Percentiles rank a stretch among this genome's conserved stretches.
Evolutionary conservation across 352 stramenopile genomes (phyloP).

Genomic region (Globisporangium rhizosaccharum): DNA sequence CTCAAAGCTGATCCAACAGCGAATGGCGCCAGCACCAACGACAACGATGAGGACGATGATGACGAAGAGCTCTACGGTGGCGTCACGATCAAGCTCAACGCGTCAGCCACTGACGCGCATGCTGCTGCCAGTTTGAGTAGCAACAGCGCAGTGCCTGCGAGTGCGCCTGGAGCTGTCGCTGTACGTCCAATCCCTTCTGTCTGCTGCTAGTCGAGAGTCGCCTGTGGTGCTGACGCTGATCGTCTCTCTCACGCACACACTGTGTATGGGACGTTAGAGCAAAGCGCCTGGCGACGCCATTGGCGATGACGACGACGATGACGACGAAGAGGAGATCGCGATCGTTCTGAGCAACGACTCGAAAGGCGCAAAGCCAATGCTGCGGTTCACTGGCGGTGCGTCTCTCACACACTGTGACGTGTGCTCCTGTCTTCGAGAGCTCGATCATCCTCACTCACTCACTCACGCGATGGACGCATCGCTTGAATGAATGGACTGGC

Average conservation of each 20-base stretch:
- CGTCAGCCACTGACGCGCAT: slow-evolving; percentile 11
- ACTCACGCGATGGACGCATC: background rate
- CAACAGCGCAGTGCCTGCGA: background rate
- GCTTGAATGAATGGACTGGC: background rate
- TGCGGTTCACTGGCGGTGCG: slow-evolving; percentile 66
- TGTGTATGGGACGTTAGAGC: background rate
- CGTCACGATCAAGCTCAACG: slow-evolving; percentile 66
- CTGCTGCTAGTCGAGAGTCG: too few relatives aligned
- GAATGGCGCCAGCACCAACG: background rate
- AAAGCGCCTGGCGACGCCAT: slow-evolving; percentile 2
- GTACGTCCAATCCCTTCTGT: background rate
- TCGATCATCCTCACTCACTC: background rate
- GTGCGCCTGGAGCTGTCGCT: background rate
- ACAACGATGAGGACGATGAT: slow-evolving; percentile 41
- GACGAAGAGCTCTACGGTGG: slow-evolving; percentile 76
- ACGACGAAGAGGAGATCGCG: slow-evolving; percentile 80
- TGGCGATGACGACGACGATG: slow-evolving; percentile 59
- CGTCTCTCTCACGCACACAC: too few relatives aligned
- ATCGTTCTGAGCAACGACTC: slow-evolving; percentile 72
- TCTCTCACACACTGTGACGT: background rate
- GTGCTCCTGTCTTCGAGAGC: background rate
- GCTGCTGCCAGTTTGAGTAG: background rate
- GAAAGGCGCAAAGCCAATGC: slow-evolving; percentile 57
- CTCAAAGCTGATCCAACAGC: background rate
- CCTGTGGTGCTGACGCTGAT: too few relatives aligned